Conservation (phyloP, 2,329 filamentous ascomycete genomes). For the Hymenoscyphus linearis region DNA sequence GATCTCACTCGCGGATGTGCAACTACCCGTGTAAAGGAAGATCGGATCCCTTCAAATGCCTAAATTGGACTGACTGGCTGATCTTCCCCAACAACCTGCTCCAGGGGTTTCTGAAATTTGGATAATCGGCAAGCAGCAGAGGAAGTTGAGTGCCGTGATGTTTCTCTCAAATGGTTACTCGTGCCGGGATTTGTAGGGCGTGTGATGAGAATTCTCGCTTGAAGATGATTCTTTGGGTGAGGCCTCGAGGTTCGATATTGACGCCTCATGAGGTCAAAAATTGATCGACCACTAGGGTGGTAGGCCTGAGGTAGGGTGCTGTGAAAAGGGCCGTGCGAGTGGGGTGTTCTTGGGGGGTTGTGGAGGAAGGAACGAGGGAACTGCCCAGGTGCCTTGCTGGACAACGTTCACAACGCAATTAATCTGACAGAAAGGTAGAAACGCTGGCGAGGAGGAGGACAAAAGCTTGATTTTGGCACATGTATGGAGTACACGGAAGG, state of each 20-base stretch:
- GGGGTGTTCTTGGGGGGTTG: neutral
- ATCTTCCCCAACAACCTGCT: neutral
- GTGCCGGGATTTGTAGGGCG: neutral
- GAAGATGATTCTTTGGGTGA: neutral
- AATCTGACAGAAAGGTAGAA: neutral
- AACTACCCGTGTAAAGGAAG: neutral
- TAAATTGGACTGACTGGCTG: neutral
- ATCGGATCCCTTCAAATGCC: neutral
- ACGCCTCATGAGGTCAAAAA: neutral
- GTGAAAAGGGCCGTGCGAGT: neutral
- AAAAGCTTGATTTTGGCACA: neutral
- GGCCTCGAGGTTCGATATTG: neutral
- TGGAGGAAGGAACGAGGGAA: too few relatives aligned
- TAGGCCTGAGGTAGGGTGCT: neutral
- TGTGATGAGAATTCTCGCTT: neutral
- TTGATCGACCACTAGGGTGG: neutral
- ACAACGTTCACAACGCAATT: neutral
- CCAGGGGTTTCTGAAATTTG: neutral
- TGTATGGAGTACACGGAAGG: neutral
- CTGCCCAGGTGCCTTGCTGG: too few relatives aligned
- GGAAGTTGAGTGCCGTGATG: neutral
- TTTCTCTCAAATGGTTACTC: neutral
- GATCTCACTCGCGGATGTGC: neutral
- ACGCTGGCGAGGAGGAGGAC: neutral
- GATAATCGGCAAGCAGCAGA: neutral